A percentile compares a stretch with the other conserved stretches of the same genome.
Evolutionary conservation across 495 filamentous ascomycete species (phyloP).

Genomic region (Lophium mytilinum): DNA sequence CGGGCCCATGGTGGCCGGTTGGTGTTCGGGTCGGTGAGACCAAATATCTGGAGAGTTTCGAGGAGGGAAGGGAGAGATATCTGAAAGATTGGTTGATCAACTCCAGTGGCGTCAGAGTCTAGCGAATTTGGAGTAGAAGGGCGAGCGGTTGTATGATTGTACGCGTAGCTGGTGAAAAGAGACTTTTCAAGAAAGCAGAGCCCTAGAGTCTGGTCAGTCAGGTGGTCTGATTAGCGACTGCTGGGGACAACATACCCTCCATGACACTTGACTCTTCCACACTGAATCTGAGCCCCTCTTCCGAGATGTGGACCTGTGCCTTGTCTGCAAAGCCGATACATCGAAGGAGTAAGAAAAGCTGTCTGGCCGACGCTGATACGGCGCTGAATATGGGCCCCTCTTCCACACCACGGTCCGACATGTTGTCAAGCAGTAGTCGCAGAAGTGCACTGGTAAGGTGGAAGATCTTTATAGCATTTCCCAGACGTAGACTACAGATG

Average conservation of each 20-base stretch:
- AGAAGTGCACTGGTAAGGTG: background rate
- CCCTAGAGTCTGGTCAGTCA: slow-evolving; percentile 37
- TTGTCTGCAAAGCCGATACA: slow-evolving; percentile 76
- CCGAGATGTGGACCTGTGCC: slow-evolving; percentile 74
- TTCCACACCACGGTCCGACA: slow-evolving; percentile 18
- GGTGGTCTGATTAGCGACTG: too few relatives aligned
- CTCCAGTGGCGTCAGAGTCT: slow-evolving; percentile 29
- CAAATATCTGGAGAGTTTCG: slow-evolving; percentile 92
- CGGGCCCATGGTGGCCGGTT: slow-evolving; percentile 13
- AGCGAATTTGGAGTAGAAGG: slow-evolving; percentile 31
- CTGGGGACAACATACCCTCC: slow-evolving; percentile 49
- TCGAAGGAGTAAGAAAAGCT: slow-evolving; percentile 81
- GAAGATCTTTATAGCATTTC: slow-evolving; percentile 22
- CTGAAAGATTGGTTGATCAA: slow-evolving; percentile 51
- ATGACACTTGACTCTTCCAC: slow-evolving; percentile 78
- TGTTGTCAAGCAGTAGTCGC: background rate
- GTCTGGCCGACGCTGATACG: slow-evolving; percentile 76
- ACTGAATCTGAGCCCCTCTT: slow-evolving; percentile 75
- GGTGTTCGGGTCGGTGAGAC: slow-evolving; percentile 54
- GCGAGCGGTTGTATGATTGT: slow-evolving; percentile 32
- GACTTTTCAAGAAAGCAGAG: slow-evolving; percentile 75
- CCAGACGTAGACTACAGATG: slow-evolving; percentile 15
- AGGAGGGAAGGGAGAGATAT: slow-evolving; percentile 80
- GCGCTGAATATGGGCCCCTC: slow-evolving; percentile 61
- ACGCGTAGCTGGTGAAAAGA: slow-evolving; percentile 78